Base-by-base conservation (phyloP, 768 basidiomycete genomes). In the Hygrocybe coccinea region DNA sequence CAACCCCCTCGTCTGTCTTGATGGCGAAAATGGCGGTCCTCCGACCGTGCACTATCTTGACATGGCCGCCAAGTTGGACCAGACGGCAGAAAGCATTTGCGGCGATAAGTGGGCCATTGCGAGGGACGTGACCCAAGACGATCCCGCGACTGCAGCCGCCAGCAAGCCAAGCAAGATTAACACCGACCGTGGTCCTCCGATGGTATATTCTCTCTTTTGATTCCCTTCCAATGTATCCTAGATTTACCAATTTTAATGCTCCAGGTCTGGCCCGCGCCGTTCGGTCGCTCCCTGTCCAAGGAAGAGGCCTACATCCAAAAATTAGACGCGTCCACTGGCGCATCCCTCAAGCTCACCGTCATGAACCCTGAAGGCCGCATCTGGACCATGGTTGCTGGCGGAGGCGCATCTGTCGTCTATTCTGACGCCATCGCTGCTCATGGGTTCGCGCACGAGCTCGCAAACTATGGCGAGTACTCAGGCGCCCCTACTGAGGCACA, bases 341-440 rank as follows among this genome's bases (percentile, higher is more conserved):
- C 97, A 64, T 97, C 94, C 8, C 86, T 99, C 69, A 99, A 99
- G 71, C 82, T 99, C 44, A 99, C 97, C 39, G 95, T 99, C 51
- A 78, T 99, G 64, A 97, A 98, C 72, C 73, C 89, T 52, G 87
- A 91, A 68, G 97, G 95, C 57, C 89, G 95, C 59, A 85, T 99
- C 61, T 99, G 97, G 97, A 98, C 97, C 63, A 98, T 98, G 95
- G 97, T 99, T 54, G 95, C 97, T 53, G 97, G 95, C 76, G 97
- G 97, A 67, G 92, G 92, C 78, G 79, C 79, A 39, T 74, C 73
- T 47, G 79, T 81, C 58, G 85, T 86, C 56, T 85, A 86, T 72
- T 84, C 82, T 14, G 87, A 89, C 65, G 87, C 87, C 60, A 89
- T 89, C 62, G 86, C 86, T 57, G 95, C 95, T 5, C 91, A 93